Percentiles rank a stretch among this genome's conserved stretches.
Conservation (phyloP, 306 rosid genomes). For the Malus orientalis region DNA sequence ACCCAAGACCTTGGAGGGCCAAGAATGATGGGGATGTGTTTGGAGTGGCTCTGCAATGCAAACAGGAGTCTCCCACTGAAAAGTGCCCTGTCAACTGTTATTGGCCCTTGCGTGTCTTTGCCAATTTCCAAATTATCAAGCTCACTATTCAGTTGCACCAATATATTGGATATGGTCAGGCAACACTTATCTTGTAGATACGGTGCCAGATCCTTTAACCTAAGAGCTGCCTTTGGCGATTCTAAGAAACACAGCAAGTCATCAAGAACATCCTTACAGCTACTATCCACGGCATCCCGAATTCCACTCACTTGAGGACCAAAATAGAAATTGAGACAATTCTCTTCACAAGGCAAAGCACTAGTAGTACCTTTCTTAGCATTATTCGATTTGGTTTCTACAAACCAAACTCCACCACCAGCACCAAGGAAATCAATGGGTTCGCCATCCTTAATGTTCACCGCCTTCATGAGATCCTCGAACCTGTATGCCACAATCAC, state of each 20-base stretch:
- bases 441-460: slow-evolving; percentile 32
- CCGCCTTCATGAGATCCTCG: slow-evolving; percentile 40
- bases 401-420: slow-evolving; percentile 88
- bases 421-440: slow-evolving; percentile 40
- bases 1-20: slow-evolving; percentile 89
- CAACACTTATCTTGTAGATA: slow-evolving; percentile 76
- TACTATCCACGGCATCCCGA: slow-evolving; percentile 70
- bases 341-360: slow-evolving; percentile 40
- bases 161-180: slow-evolving; percentile 52
- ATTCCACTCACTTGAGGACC: slow-evolving; percentile 77
- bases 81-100: slow-evolving; percentile 68
- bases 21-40: slow-evolving; percentile 74
- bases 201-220: slow-evolving; percentile 68
- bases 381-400: slow-evolving; percentile 38
- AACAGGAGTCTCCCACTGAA: slow-evolving; percentile 87
- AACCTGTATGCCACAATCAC: slow-evolving; percentile 54
- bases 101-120: slow-evolving; percentile 26
- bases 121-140: slow-evolving; percentile 54
- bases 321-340: slow-evolving; percentile 75
- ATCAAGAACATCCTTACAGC: slow-evolving; percentile 69
- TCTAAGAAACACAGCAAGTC: slow-evolving; percentile 83
- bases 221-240: slow-evolving; percentile 81
- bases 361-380: slow-evolving; percentile 34
- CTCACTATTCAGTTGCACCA: slow-evolving; percentile 53
- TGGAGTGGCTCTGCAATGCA: slow-evolving; percentile 83